These are phyloP conservation scores for Trichoderma sp. DNA, from an alignment of 2,329 filamentous ascomycete genomes.

Conservation along the genomic window DNA sequence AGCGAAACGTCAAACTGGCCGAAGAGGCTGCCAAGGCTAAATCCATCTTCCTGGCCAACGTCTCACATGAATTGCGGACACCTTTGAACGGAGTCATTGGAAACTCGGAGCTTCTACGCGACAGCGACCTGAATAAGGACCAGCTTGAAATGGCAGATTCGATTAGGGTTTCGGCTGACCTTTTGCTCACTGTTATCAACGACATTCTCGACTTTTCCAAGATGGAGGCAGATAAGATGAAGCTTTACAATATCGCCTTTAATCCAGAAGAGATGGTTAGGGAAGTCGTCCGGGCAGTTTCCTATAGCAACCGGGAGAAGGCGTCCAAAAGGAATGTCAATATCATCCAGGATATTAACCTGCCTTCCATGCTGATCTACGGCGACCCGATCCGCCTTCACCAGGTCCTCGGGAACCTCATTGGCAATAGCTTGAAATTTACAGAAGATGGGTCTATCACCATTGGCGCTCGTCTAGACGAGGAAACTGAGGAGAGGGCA, in stretches of 20 bases:
- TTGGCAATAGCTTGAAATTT: conserved; percentile 93
- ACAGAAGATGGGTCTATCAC: conserved; percentile 84
- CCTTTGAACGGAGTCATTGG: conserved; percentile 87
- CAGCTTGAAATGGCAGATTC: conserved; percentile 85
- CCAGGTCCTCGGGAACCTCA: conserved; percentile 75
- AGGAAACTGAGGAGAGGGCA: conserved; percentile 67
- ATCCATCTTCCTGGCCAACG: conserved; percentile 75
- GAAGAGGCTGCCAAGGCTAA: conserved; percentile 83
- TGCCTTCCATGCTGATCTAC: conserved; percentile 70
- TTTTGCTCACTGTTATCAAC: conserved; percentile 88
- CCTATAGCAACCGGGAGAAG: conserved; percentile 64
- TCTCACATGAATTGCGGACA: conserved; percentile 77
- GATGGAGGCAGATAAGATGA: conserved; percentile 84
- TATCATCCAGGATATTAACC: conserved; percentile 67
- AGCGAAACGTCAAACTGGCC: conserved; percentile 75
- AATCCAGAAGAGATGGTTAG: conserved; percentile 66
- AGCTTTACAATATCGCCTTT: conserved; percentile 70
- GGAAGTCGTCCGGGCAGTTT: conserved; percentile 64
- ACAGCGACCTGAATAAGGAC: conserved; percentile 71
- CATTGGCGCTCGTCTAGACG: conserved; percentile 71
- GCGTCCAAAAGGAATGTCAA: conserved; percentile 61
- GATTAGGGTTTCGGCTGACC: conserved; percentile 80
- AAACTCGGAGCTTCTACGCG: conserved; percentile 78
- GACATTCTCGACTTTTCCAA: conserved; percentile 96
- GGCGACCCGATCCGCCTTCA: conserved; percentile 66